Evolutionary conservation across 139 green algal species (phyloP), one percentile per base, ranked within the genome.

Genomic region (Micractinium sp.): DNA sequence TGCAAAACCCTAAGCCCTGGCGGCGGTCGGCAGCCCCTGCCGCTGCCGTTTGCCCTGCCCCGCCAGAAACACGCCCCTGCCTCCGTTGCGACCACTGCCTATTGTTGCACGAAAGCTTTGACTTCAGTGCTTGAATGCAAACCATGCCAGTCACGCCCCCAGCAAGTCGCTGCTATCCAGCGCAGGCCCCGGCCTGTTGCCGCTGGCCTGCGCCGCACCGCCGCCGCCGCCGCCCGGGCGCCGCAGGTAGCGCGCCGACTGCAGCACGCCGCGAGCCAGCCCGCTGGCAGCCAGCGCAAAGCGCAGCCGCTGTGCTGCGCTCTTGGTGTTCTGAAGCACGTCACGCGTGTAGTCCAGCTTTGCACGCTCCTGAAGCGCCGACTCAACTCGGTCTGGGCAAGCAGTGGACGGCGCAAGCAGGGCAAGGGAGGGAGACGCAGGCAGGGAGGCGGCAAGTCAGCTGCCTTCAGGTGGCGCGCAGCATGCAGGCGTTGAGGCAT

Each of bases 301-400:
- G 41, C 90, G 82, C 63, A 92, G 61, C 22, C 78, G 87, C 63
- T 92, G 66, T 2, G 78, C 77, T 25, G 83, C 76, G 31, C 39
- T 38, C 53, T 85, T 85, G 15, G 88, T 89, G 63, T 90, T 33
- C 3, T 16, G 13, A 23, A 93, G 31, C n/a, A 89, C 77, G 14
- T 60, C 27, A 2, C 33, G 83, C 2, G 61, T 92, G 77, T 92
- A 81, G 33, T 85, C 22, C 79, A 93, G 53, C 31, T 35, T 18
- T 5, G 89, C 87, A 7, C 91, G 82, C 69, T 89, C 67, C 53
- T 87, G 53, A 35, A 93, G 69, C 4, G 88, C 81, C 41, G 47
- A 67, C 79, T 93, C 76, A 79, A 91, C 39, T 60, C 47, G 56
- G n/a, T 89, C 91, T 93, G 90, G 27, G 56, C 22, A 77, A 67